Percentiles rank a stretch among this genome's conserved stretches.
These are phyloP conservation scores for Aspergillus cavernicola DNA, from an alignment of 495 filamentous ascomycete species.

Conservation along the genomic window DNA sequence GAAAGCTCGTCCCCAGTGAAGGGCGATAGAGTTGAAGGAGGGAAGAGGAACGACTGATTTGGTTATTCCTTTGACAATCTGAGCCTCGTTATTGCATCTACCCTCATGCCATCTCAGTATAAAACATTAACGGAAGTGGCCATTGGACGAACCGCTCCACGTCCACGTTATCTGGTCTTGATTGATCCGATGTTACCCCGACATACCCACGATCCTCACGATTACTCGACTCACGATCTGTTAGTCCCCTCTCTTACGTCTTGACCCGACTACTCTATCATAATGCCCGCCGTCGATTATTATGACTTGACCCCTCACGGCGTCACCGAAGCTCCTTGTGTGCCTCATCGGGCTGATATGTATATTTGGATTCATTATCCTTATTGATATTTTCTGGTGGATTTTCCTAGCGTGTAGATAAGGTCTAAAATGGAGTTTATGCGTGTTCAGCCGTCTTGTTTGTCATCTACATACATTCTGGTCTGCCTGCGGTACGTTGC, in stretches of 20 bases:
- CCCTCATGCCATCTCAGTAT: not conserved
- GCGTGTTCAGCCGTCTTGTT: not conserved
- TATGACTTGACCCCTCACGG: not conserved
- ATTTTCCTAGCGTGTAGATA: slow-evolving; percentile 13
- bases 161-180: not conserved
- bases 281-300: not conserved
- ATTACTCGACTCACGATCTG: not conserved
- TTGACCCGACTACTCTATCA: not conserved
- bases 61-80: not conserved
- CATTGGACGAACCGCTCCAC: not conserved
- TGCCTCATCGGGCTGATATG: not conserved
- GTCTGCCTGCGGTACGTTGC: too few species aligned
- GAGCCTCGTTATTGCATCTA: not conserved
- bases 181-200: not conserved
- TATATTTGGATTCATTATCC: slow-evolving; percentile 1
- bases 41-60: slow-evolving; percentile 25
- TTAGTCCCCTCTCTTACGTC: not conserved
- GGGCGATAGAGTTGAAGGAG: slow-evolving; percentile 10
- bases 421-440: not conserved
- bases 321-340: not conserved
- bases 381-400: not conserved
- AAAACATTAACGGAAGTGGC: too few species aligned
- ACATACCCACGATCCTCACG: not conserved
- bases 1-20: slow-evolving; percentile 4
- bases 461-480: not conserved